Conservation (phyloP, 176 grass and related monocot genomes). For the Carex myosuroides region DNA sequence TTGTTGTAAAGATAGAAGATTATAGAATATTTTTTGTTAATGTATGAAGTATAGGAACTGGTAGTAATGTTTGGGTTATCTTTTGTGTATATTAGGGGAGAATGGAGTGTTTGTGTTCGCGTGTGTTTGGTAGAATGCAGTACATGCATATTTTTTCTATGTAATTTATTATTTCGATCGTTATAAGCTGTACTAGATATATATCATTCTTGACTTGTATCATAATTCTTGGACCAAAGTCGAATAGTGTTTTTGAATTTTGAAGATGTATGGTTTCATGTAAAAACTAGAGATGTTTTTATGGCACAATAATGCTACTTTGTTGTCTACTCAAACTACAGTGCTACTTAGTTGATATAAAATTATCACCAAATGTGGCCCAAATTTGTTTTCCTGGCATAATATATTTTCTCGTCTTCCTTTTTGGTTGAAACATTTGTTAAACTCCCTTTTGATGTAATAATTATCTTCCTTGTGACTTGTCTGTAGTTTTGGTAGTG, state of each 20-base stretch:
- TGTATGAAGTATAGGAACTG: neutral
- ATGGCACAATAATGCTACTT: neutral
- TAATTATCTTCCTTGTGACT: neutral
- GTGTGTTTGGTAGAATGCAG: neutral
- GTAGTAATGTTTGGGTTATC: neutral
- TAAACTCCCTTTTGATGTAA: neutral
- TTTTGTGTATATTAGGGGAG: constrained; percentile 9
- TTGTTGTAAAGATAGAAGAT: neutral
- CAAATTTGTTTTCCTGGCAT: neutral
- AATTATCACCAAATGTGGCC: neutral
- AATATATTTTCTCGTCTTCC: neutral
- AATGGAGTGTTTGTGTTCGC: neutral
- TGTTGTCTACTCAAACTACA: neutral
- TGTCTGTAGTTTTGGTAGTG: neutral
- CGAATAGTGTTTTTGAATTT: neutral
- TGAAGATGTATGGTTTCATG: neutral
- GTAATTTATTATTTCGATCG: neutral
- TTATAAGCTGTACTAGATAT: neutral
- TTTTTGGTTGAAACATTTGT: neutral
- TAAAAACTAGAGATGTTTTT: neutral
- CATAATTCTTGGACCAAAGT: neutral
- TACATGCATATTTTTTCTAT: neutral
- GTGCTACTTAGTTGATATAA: neutral
- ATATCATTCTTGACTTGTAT: neutral
- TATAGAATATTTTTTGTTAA: neutral